Evolutionary conservation across 2,329 filamentous ascomycete genomes (phyloP).

Genomic region (Aspergillus sp.): DNA sequence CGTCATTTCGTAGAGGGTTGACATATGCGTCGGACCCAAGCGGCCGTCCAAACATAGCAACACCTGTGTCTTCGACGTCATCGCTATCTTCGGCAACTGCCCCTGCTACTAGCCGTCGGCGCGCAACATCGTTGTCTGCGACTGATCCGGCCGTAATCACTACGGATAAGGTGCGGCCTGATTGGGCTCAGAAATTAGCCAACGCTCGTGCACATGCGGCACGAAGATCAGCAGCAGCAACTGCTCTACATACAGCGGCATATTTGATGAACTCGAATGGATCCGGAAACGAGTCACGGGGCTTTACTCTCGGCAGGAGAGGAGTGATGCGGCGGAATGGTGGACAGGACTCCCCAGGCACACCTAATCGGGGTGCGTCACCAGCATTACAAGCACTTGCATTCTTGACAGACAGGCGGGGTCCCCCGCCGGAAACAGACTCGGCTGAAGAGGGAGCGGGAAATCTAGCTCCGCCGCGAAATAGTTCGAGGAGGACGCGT

Average conservation of each 20-base stretch:
- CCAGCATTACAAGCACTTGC: conserved; percentile 47
- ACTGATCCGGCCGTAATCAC: conserved; percentile 84
- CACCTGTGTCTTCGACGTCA: conserved; percentile 83
- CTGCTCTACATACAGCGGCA: conserved; percentile 89
- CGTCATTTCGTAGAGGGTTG: conserved; percentile 82
- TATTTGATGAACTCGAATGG: conserved; percentile 73
- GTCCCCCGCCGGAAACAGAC: conserved; percentile 33
- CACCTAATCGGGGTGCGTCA: conserved; percentile 35
- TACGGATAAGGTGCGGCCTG: conserved; percentile 86
- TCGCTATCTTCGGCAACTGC: conserved; percentile 65
- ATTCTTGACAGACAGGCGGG: conserved; percentile 47
- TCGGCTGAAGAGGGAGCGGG: conserved; percentile 35
- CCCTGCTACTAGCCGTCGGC: conserved; percentile 48
- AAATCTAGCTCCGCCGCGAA: conserved; percentile 42
- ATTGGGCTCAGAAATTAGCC: conserved; percentile 89
- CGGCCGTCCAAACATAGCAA: conserved; percentile 53
- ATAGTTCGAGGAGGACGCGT: conserved; percentile 60
- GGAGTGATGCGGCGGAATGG: conserved; percentile 46
- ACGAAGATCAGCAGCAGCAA: conserved; percentile 85
- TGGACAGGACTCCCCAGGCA: conserved; percentile 33
- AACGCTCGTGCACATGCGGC: conserved; percentile 82
- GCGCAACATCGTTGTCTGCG: conserved; percentile 73
- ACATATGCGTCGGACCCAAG: conserved; percentile 61
- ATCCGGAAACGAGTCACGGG: conserved; percentile 45
- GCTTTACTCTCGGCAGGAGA: conserved; percentile 59